Evolutionary conservation across 257 asterid genomes (phyloP), one percentile per base, ranked within the genome.

Genomic region (Euphrasia confusa): DNA sequence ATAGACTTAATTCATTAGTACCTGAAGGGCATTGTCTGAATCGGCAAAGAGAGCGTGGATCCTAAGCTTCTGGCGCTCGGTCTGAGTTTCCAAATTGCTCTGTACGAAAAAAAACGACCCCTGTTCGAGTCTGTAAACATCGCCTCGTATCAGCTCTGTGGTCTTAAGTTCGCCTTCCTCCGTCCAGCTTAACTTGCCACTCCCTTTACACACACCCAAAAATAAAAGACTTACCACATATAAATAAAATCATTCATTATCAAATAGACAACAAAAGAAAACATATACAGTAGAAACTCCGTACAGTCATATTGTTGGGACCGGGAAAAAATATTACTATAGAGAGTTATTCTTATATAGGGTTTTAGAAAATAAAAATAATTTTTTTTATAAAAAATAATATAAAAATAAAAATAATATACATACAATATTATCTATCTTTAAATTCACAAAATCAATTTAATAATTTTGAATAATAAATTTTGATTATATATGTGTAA

Each of bases 21-120:
- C 92, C 1, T 60, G 72, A 2, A 73, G 58, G 42, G 68, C 77
- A 2, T 64, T 17, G 32, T 72, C 70, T 11, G 84, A 63, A 70
- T 69, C 75, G 40, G 83, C 63, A 61, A 92, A 89, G 9, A 86
- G 70, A 71, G 97, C 94, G 65, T 80, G 54, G 64, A 92, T 73
- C 68, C 95, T 70, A 21, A 92, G 94, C 73, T 79, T 84, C 26
- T 76, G 73, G 2, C 90, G 71, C 30, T 68, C 82, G 0, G 61
- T n/a, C 5, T 68, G 71, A 0, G 81, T 64, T 12, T 80, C 91
- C 78, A 84, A 70, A 74, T 79, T 75, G 79, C 90, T 89, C 63
- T 86, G 78, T 6, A 87, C 2, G 77, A 74, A 86, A 82, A 92
- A 92, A 61, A 76, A 74, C 39, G 89, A 39, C 47, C 97, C 99